Conservation (phyloP, 345 rosid species). For the Salix udensis region DNA sequence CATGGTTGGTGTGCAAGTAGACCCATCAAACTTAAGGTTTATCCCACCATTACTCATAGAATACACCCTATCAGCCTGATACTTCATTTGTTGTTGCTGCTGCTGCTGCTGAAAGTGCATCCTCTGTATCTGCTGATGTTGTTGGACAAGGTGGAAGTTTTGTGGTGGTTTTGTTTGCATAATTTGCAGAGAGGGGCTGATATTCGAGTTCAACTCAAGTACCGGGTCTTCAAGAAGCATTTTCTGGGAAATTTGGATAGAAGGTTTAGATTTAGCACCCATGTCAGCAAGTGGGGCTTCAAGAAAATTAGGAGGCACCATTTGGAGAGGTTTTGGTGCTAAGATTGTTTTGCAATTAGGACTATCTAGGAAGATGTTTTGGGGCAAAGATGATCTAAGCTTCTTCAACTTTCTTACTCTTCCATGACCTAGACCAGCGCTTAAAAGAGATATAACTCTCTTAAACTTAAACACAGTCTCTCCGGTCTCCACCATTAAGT, state of each 20-base stretch:
- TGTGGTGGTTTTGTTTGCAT: constrained; percentile 23
- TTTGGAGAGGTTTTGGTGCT: constrained; percentile 64
- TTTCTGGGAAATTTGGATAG: constrained; percentile 20
- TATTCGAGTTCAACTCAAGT: constrained; percentile 39
- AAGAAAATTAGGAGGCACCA: constrained; percentile 36
- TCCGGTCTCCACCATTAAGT: constrained; percentile 42
- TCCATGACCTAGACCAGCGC: constrained; percentile 40
- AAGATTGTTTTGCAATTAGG: constrained; percentile 40
- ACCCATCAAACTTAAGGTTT: constrained; percentile 59
- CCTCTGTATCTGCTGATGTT: constrained; percentile 45
- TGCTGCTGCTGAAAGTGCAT: constrained; percentile 36
- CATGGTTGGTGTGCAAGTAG: constrained; percentile 48
- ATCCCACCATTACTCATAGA: constrained; percentile 48
- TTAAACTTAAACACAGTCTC: constrained; percentile 52
- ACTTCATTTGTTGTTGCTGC: constrained; percentile 26
- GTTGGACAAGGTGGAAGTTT: constrained; percentile 43
- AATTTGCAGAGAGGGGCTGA: constrained; percentile 34
- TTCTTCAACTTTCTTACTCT: constrained; percentile 47
- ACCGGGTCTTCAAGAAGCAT: constrained; percentile 42
- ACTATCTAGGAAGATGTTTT: constrained; percentile 53
- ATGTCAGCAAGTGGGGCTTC: constrained; percentile 23
- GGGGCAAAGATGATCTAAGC: constrained; percentile 52
- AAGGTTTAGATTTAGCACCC: constrained; percentile 27
- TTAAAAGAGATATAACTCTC: constrained; percentile 56
- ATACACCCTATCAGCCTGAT: constrained; percentile 37